phyloP scores from a whole-genome alignment of 2,329 filamentous ascomycete genomes.

The Thermomyces lanuginosus region DNA sequence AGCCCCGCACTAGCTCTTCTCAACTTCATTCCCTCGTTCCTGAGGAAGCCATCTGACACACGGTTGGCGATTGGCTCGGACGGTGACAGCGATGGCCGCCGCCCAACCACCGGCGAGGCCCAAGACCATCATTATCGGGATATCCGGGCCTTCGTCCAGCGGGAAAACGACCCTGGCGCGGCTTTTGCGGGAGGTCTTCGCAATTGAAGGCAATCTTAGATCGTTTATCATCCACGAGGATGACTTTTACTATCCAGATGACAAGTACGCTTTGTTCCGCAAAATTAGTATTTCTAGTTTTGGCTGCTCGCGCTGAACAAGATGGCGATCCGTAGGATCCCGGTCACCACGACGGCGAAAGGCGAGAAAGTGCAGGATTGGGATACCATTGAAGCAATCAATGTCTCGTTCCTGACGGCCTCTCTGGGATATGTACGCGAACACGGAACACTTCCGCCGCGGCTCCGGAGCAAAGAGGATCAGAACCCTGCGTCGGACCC shows the following conservation, averaged over 20 bases:
- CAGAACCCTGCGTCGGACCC: conserved; percentile 36
- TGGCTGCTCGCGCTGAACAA: background rate
- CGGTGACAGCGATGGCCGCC: conserved; percentile 1
- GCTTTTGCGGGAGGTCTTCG: conserved; percentile 67
- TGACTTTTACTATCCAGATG: conserved; percentile 80
- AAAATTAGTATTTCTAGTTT: background rate
- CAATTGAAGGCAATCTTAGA: conserved; percentile 18
- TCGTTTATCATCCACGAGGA: conserved; percentile 80
- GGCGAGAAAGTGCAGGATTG: conserved; percentile 57
- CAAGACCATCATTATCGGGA: conserved; percentile 48
- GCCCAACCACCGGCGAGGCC: conserved; percentile 2
- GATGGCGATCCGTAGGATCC: conserved; percentile 23
- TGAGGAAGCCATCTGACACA: background rate
- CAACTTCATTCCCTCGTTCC: background rate
- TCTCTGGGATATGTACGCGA: conserved; percentile 54
- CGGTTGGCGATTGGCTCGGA: background rate
- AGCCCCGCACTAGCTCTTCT: too few species aligned
- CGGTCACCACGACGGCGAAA: conserved; percentile 31
- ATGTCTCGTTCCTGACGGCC: conserved; percentile 50
- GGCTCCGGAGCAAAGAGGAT: conserved; percentile 41
- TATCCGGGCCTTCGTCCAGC: conserved; percentile 80
- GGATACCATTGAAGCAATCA: conserved; percentile 72
- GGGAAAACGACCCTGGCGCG: conserved; percentile 90
- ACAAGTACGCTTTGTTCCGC: conserved; percentile 37
- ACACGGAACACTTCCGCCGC: conserved; percentile 40